These are phyloP conservation scores for Acanthamoeba healyi DNA, from an alignment of 208 protist species.

Conservation along the genomic window DNA sequence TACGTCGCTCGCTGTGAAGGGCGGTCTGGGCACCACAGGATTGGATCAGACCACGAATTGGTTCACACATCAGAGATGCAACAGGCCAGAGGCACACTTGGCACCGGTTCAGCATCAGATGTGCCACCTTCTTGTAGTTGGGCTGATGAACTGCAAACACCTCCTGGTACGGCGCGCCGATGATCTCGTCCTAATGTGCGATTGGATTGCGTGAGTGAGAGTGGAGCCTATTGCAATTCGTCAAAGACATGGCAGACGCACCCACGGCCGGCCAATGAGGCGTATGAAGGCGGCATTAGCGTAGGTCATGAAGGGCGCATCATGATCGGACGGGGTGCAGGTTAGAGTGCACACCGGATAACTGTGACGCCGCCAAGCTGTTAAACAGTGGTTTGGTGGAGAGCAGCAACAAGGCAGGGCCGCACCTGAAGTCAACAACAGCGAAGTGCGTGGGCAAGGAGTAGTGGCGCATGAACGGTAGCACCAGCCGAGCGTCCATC, in stretches of 20 bases:
- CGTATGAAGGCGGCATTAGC: not conserved
- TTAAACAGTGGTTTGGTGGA: no score
- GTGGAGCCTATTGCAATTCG: no score
- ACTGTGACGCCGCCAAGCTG: no score
- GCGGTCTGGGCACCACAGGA: not conserved
- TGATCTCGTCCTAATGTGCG: conserved; percentile 25
- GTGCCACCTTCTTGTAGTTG: conserved; percentile 45
- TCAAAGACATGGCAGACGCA: no score
- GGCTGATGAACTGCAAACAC: not conserved
- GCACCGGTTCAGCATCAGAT: not conserved
- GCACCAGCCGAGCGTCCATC: not conserved
- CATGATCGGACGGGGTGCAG: not conserved
- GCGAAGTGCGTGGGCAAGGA: not conserved
- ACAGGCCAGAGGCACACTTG: no score
- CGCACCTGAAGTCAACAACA: not conserved
- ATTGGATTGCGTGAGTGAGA: no score
- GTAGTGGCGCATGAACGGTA: conserved; percentile 17
- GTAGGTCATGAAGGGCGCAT: not conserved
- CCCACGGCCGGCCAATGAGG: not conserved
- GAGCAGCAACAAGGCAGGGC: no score
- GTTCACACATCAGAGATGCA: no score
- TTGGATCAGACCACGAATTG: not conserved
- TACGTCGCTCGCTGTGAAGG: not conserved
- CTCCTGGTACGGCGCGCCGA: not conserved
- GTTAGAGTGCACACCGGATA: not conserved